Percentiles rank a stretch among this genome's conserved stretches.
These are phyloP conservation scores for Diaporthe velutina DNA, from an alignment of 2,329 filamentous ascomycete species.

Conservation along the genomic window DNA sequence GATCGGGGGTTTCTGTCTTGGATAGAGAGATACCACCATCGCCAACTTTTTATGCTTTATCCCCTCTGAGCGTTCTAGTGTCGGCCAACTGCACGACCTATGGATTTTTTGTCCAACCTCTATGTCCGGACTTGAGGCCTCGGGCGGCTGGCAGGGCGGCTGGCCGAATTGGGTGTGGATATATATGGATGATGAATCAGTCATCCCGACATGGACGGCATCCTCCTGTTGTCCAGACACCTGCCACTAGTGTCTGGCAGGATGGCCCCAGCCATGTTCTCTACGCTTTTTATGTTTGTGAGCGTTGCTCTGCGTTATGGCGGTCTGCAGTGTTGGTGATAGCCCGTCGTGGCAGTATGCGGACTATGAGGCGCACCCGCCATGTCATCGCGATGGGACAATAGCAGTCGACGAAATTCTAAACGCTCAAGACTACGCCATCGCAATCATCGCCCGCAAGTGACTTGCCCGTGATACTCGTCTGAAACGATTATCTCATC, in stretches of 20 bases:
- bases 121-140: not conserved
- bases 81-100: not conserved
- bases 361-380: not conserved
- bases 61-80: not conserved
- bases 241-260: not conserved
- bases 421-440: not conserved
- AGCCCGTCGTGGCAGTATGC: not conserved
- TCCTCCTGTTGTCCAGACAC: not conserved
- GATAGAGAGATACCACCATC: slow-evolving; percentile 28
- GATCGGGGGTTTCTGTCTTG: slow-evolving; percentile 32
- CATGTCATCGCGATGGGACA: not conserved
- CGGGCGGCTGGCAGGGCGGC: not conserved
- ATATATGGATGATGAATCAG: not conserved
- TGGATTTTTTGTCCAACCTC: not conserved
- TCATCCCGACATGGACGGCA: not conserved
- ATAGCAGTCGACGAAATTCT: not conserved
- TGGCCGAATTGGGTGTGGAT: not conserved
- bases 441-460: not conserved
- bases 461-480: not conserved
- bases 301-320: not conserved
- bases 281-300: not conserved
- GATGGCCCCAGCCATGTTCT: not conserved
- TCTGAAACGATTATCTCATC: not conserved
- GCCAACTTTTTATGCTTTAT: slow-evolving; percentile 3
- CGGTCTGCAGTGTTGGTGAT: not conserved